Evolutionary conservation across 2,329 filamentous ascomycete genomes (phyloP), one percentile per base, ranked within the genome.

Genomic region (Verticillium longisporum): DNA sequence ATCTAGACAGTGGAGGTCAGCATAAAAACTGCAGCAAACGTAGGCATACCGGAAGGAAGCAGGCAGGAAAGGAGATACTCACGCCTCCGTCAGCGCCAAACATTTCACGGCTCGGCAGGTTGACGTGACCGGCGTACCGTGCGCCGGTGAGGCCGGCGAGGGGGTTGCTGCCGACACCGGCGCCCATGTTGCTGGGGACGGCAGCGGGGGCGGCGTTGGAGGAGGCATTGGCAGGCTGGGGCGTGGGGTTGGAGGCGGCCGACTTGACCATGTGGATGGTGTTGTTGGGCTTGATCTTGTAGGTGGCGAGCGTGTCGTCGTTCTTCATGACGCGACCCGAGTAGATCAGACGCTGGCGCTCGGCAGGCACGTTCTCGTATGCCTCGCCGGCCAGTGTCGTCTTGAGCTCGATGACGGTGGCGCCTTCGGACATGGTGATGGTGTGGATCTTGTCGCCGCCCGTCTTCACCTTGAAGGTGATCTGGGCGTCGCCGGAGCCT

Each of bases 381-480:
- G 96, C 92, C 61, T 87, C 77, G 36, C 85, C 84, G 5, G 93
- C 86, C 45, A 99, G 87, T 80, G 94, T 97, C 64, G 84, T 85
- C 83, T 99, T 99, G 68, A 99, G 84, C 64, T 97, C 92, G 61
- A 85, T 82, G 54, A 98, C 89, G 7, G 89, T 90, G 57, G 89
- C 91, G 38, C 86, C 84, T 66, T 89, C 83, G 61, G 89, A 77
- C 71, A 98, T 88, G 61, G 92, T 96, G 72, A 99, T 80, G 59
- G 85, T 88, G 72, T 92, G 93, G 75, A 90, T 92, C 73, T 85
- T 87, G 72, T 97, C 93, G 69, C 88, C 89, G n/a, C 92, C 93
- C n/a, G 91, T 91, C 81, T 98, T 99, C 77, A 99, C 88, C 79
- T 92, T 95, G 85, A 99, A 98, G 74, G 91, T 96, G 78, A 99